Evolutionary conservation across 345 rosid species (phyloP).

Genomic region (Toxicodendron radicans): DNA sequence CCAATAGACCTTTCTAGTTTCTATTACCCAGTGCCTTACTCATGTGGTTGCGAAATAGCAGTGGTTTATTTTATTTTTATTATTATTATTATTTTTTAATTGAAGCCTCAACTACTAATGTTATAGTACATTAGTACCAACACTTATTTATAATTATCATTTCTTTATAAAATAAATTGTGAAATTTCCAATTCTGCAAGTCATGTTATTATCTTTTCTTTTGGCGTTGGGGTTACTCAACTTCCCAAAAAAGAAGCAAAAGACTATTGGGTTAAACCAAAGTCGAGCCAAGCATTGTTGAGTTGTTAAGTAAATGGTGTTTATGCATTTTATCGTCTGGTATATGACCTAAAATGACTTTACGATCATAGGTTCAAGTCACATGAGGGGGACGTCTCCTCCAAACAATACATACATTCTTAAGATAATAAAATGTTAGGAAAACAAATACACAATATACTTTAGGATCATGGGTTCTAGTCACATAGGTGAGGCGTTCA

Average conservation of each 20-base stretch:
- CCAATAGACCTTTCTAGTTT: neutral
- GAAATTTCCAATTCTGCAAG: neutral
- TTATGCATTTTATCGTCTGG: no score
- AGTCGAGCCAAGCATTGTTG: neutral
- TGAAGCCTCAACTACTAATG: constrained; percentile 10
- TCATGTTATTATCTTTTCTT: neutral
- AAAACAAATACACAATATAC: no score
- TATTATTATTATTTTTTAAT: no score
- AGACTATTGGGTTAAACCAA: neutral
- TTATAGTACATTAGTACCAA: neutral
- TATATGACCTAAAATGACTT: no score
- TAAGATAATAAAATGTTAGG: no score
- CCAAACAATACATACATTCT: no score
- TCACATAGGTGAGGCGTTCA: no score
- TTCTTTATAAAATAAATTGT: neutral
- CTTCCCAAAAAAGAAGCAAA: neutral
- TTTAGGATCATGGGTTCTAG: no score
- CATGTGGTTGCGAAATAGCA: constrained; percentile 15
- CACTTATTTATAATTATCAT: neutral
- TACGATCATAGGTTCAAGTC: no score
- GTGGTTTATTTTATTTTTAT: neutral
- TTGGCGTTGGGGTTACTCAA: neutral
- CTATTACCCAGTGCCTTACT: constrained; percentile 9
- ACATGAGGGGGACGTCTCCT: no score
- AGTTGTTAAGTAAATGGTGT: neutral